Evolutionary conservation across 176 grass and related monocot species (phyloP), one percentile per base, ranked within the genome.

Genomic region (Cymbopogon citratus): DNA sequence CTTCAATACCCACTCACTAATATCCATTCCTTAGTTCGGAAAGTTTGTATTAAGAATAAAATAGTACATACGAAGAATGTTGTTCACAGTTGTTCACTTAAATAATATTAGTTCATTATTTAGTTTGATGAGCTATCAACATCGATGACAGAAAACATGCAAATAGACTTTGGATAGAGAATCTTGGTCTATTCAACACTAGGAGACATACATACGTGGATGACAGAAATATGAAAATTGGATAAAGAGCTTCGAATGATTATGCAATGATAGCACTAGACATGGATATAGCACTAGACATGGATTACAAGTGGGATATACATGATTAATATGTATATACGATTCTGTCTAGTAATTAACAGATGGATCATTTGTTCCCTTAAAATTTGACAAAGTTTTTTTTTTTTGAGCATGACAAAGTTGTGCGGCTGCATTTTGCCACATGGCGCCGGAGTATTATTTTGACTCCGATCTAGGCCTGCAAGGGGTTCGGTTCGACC

Each of bases 61-160:
- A 59, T 36, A 7, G 6, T 16, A 39, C n/a, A 54, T 11, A 25
- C 56, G 29, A 29, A 33, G n/a, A n/a, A n/a, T 71, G 60, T 11
- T 39, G 13, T n/a, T 78, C 13, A 45, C 23, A 40, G 33, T 19
- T 64, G 31, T 13, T 65, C 56, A 14, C 13, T 27, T 4, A 19
- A 2, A n/a, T 2, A 12, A 72, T 11, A 35, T 48, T 48, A 71
- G 15, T 62, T 60, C n/a, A 35, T 68, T 18, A 74, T 18, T 69
- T 41, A 63, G 81, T 89, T 70, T 35, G 81, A 80, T 85, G 18
- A 76, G 29, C 71, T 9, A 75, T 85, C 76, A 63, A 14, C 52
- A 11, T 85, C 82, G 2, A 74, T 49, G 24, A 51, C 7, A 64
- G 33, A 21, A 60, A 81, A 39, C 15, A 51, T 41, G 12, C 23